These are phyloP conservation scores for Tardiomyces digboiensis DNA, from an alignment of 1,139 yeast species.

Conservation along the genomic window DNA sequence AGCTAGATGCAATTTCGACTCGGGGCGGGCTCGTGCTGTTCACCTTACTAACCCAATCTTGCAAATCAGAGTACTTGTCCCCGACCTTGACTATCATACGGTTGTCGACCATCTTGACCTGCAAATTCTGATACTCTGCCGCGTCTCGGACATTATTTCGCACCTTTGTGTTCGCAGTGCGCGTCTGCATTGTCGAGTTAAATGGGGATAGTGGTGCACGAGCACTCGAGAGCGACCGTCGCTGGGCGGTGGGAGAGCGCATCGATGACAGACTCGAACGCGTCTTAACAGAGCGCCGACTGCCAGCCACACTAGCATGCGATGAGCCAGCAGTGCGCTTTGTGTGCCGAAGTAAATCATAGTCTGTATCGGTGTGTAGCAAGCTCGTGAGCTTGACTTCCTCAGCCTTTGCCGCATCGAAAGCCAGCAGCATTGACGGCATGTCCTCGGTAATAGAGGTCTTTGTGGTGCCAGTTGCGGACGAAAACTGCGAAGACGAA, in stretches of 20 bases:
- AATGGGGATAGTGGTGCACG: neutral
- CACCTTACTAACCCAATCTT: constrained; percentile 22
- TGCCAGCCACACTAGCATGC: neutral
- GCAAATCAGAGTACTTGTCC: constrained; percentile 22
- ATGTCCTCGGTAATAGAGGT: constrained; percentile 20
- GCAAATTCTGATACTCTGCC: constrained; percentile 6
- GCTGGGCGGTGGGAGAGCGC: neutral
- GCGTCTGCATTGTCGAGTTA: neutral
- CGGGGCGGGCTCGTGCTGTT: constrained; percentile 5
- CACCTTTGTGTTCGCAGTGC: too few species aligned
- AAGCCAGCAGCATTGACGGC: constrained; percentile 20
- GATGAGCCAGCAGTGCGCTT: neutral
- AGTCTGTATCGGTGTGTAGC: neutral
- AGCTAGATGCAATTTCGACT: neutral
- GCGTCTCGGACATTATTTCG: too few species aligned
- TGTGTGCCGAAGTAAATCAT: too few species aligned
- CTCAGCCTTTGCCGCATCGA: constrained; percentile 16
- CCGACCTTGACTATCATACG: constrained; percentile 22
- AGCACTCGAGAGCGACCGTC: neutral
- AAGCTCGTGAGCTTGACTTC: constrained; percentile 7
- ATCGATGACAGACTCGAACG: neutral
- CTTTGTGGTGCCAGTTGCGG: constrained; percentile 6
- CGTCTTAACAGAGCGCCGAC: neutral
- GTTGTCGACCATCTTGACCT: constrained; percentile 21
- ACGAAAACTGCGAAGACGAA: neutral